phyloP scores from a whole-genome alignment of 139 green algal species.

The Chlamydomonas asymmetrica region DNA sequence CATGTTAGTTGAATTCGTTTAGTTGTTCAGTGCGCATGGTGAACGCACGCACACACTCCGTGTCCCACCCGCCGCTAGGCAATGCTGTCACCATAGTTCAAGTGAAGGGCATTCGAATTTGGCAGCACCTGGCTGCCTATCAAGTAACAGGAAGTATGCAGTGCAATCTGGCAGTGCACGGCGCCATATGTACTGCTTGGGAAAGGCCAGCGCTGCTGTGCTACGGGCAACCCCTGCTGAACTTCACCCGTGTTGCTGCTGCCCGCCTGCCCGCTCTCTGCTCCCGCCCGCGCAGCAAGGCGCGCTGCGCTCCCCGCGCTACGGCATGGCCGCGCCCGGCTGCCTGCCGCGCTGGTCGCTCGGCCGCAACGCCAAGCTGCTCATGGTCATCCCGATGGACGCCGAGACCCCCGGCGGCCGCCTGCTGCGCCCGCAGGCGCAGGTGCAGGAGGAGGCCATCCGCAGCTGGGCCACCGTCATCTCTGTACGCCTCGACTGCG shows the following conservation, averaged over 20 bases:
- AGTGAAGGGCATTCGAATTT: too few species aligned
- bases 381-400: conserved; percentile 75
- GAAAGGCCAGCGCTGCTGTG: too few species aligned
- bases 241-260: not conserved
- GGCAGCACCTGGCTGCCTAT: too few species aligned
- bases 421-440: conserved; percentile 64
- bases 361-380: conserved; percentile 39
- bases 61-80: too few species aligned
- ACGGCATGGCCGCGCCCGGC: conserved; percentile 7
- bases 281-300: not conserved
- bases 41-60: too few species aligned
- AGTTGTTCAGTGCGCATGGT: too few species aligned
- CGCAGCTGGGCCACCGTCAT: conserved; percentile 55
- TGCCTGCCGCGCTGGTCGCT: conserved; percentile 47
- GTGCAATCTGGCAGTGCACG: too few species aligned
- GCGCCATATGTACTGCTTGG: too few species aligned
- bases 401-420: conserved; percentile 64
- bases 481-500: conserved; percentile 63
- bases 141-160: too few species aligned
- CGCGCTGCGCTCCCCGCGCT: not conserved
- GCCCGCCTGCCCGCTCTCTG: not conserved
- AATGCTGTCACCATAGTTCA: too few species aligned
- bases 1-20: too few species aligned
- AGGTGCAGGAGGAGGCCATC: conserved; percentile 67
- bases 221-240: not conserved